Conservation (phyloP, 306 rosid species). For the Benincasa hispida region DNA sequence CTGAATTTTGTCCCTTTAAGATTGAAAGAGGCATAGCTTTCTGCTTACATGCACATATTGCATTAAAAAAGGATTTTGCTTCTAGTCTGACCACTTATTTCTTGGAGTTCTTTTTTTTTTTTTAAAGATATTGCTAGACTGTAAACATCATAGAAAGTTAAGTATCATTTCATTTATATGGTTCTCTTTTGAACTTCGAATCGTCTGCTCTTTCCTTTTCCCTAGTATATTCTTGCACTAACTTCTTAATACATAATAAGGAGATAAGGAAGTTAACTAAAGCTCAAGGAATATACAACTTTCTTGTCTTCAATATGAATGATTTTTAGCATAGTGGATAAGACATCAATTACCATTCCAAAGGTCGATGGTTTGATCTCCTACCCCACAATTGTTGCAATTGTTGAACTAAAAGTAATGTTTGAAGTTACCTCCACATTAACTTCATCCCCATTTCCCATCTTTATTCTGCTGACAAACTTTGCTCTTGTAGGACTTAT, state of each 20-base stretch:
- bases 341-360: neutral
- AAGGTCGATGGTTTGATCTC: neutral
- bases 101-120: neutral
- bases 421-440: neutral
- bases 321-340: too few relatives aligned
- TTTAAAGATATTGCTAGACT: neutral
- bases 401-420: too few relatives aligned
- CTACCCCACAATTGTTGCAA: too few relatives aligned
- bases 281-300: neutral
- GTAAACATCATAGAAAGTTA: neutral
- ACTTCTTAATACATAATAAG: neutral
- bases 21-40: neutral
- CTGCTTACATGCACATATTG: neutral
- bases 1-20: neutral
- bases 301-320: neutral
- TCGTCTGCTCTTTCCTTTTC: neutral
- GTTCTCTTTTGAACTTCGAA: neutral
- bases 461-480: conserved; percentile 11
- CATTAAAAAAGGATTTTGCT: neutral
- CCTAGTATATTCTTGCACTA: neutral
- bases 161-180: neutral
- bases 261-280: neutral
- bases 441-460: neutral
- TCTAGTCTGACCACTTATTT: neutral
- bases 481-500: conserved; percentile 44